These are phyloP conservation scores for Heterobasidion occidentale DNA, from an alignment of 1,284 basidiomycete species.

Conservation along the genomic window DNA sequence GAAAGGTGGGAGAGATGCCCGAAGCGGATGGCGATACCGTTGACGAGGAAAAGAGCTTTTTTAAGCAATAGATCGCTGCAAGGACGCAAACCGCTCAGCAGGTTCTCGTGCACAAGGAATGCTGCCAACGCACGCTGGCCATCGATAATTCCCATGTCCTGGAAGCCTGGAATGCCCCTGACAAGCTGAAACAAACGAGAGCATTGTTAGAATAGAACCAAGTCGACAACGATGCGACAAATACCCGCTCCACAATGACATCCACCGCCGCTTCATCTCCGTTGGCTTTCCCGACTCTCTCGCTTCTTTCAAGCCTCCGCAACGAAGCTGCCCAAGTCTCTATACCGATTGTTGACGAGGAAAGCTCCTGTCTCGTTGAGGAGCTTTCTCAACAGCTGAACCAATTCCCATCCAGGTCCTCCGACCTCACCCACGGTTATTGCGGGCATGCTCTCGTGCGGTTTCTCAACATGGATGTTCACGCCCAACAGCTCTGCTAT, in stretches of 20 bases:
- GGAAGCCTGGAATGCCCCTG: constrained; percentile 67
- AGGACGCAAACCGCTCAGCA: neutral
- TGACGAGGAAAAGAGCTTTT: constrained; percentile 79
- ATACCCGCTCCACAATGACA: constrained; percentile 55
- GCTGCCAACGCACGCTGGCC: constrained; percentile 47
- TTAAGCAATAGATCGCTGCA: constrained; percentile 80
- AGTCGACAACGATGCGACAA: constrained; percentile 11
- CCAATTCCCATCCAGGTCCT: constrained; percentile 67
- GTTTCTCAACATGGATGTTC: constrained; percentile 58
- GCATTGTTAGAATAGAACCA: constrained; percentile 2
- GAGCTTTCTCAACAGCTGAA: constrained; percentile 54
- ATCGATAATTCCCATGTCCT: constrained; percentile 60
- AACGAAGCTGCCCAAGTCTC: constrained; percentile 70
- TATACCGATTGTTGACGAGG: constrained; percentile 52
- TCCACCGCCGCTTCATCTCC: constrained; percentile 39
- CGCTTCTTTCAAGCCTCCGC: constrained; percentile 52
- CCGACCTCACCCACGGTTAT: constrained; percentile 70
- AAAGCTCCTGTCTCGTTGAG: constrained; percentile 70
- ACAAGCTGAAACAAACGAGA: constrained; percentile 19
- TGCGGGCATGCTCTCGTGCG: constrained; percentile 64
- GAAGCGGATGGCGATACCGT: constrained; percentile 62
- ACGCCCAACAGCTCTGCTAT: constrained; percentile 72
- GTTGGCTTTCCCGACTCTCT: constrained; percentile 27
- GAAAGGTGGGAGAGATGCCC: constrained; percentile 42
- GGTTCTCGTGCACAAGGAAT: neutral